These are phyloP conservation scores for Pisolithus marmoratus DNA, from an alignment of 768 basidiomycete genomes.

Conservation along the genomic window DNA sequence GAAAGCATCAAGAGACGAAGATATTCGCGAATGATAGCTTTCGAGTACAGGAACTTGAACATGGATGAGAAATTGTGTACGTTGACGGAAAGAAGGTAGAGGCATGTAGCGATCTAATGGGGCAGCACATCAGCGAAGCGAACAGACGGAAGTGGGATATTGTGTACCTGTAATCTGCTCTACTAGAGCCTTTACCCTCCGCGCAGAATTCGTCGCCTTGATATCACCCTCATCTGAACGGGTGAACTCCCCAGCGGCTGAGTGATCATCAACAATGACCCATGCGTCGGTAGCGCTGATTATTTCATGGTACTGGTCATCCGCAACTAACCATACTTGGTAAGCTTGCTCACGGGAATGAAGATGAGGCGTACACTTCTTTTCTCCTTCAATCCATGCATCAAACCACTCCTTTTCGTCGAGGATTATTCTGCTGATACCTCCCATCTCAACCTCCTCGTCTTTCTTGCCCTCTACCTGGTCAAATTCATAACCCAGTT, in stretches of 20 bases:
- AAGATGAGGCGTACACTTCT: slow-evolving; percentile 57
- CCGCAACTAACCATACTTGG: slow-evolving; percentile 54
- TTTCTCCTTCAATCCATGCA: slow-evolving; percentile 86
- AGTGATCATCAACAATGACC: slow-evolving; percentile 69
- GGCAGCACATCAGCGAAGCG: neutral
- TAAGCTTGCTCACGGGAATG: neutral
- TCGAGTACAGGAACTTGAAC: slow-evolving; percentile 85
- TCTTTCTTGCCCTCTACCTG: slow-evolving; percentile 18
- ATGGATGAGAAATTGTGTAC: slow-evolving; percentile 74
- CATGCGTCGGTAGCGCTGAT: slow-evolving; percentile 82
- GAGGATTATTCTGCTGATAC: slow-evolving; percentile 77
- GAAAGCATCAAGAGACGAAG: slow-evolving; percentile 86
- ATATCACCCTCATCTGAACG: slow-evolving; percentile 31
- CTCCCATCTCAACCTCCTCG: slow-evolving; percentile 50
- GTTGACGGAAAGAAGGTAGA: slow-evolving; percentile 70
- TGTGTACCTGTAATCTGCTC: slow-evolving; percentile 85
- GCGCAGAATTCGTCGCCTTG: slow-evolving; percentile 76
- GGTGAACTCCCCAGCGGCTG: slow-evolving; percentile 30
- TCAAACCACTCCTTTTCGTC: slow-evolving; percentile 86
- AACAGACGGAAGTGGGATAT: neutral
- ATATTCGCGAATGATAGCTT: slow-evolving; percentile 70
- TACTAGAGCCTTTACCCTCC: slow-evolving; percentile 76
- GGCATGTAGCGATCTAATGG: slow-evolving; percentile 84
- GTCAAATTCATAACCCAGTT: slow-evolving; percentile 63
- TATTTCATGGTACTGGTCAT: slow-evolving; percentile 81